Percentiles rank a stretch among this genome's conserved stretches.
Conservation (phyloP, 176 grass and related monocot genomes). For the Avena atlantica region DNA sequence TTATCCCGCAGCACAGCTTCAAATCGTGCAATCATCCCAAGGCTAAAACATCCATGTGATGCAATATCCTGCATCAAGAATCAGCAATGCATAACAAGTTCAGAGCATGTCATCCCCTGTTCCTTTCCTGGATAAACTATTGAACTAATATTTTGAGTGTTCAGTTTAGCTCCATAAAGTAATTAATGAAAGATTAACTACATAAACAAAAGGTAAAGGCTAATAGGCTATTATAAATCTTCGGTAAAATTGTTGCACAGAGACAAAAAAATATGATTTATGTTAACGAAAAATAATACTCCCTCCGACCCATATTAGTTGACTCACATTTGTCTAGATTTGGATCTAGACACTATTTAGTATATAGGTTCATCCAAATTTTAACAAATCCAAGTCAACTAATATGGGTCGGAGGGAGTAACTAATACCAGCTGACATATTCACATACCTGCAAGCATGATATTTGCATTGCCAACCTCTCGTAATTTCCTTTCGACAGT, state of each 20-base stretch:
- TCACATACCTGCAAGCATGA: constrained; percentile 81
- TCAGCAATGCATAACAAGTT: constrained; percentile 20
- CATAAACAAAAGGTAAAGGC: background rate
- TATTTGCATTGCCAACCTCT: constrained; percentile 75
- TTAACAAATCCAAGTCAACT: too few relatives aligned
- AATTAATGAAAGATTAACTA: background rate
- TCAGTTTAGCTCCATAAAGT: background rate
- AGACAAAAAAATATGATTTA: background rate
- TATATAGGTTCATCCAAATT: too few relatives aligned
- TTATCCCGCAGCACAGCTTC: constrained; percentile 70
- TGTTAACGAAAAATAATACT: background rate
- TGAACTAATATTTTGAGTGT: background rate
- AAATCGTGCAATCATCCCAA: constrained; percentile 93
- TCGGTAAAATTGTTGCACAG: background rate
- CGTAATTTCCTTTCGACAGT: constrained; percentile 73
- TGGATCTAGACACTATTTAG: too few relatives aligned
- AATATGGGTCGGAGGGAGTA: too few relatives aligned
- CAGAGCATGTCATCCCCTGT: background rate
- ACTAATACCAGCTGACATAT: background rate
- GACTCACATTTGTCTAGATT: too few relatives aligned
- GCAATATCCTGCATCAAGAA: constrained; percentile 81
- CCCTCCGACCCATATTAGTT: too few relatives aligned
- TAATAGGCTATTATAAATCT: background rate
- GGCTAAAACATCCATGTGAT: constrained; percentile 93
- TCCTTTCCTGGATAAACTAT: constrained; percentile 16